Base-by-base conservation (phyloP, 2,329 filamentous ascomycete genomes). In the Lecanoromycetidae sp. region DNA sequence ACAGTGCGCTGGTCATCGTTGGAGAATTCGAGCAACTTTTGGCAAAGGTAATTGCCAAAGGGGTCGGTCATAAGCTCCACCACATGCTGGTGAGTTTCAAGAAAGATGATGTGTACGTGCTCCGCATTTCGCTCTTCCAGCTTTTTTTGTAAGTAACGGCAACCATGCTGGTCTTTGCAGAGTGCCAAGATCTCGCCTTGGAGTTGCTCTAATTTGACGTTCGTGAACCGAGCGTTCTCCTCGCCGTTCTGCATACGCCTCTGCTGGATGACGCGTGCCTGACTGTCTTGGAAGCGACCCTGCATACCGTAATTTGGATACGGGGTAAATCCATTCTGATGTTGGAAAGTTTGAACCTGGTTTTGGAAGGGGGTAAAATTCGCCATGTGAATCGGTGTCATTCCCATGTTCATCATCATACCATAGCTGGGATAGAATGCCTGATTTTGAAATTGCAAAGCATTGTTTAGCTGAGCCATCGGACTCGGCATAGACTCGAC, bases 1-100 rank as follows among this genome's bases (percentile, higher is more conserved):
- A 81, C 79, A 45, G 90, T 96, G 55, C 91, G 87, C 71, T 98
- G 90, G 44, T 94, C 86, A 60, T 96, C 85, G 62, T 86, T 93
- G 68, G 87, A 90, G 65, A 82, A 94, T 68, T 98, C 91, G 26
- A 98, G 77, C 53, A 98, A 73, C 75, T 96, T 98, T 72, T 98
- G 91, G 72, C 90, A 96, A 56, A 98, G 80, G 66, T 98, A 98
- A 72, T 98, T 98, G 63, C 91, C 91, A 65, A 98, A 98, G 8
- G 91, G 90, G 66, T 98, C 90, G 51, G 87, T 95, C 91, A 98
- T 98, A 55, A 98, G 74, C 70, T 98, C 91, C 54, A 94, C 82
- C 57, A 98, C 88, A 63, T 96, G 87, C 60, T 84, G 76, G 61
- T 90, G 87, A 44, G 88, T 94, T 71, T 98, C 91, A 25, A 82